phyloP scores from a whole-genome alignment of 163 green algal species.

The Smithsoniella earleae region DNA sequence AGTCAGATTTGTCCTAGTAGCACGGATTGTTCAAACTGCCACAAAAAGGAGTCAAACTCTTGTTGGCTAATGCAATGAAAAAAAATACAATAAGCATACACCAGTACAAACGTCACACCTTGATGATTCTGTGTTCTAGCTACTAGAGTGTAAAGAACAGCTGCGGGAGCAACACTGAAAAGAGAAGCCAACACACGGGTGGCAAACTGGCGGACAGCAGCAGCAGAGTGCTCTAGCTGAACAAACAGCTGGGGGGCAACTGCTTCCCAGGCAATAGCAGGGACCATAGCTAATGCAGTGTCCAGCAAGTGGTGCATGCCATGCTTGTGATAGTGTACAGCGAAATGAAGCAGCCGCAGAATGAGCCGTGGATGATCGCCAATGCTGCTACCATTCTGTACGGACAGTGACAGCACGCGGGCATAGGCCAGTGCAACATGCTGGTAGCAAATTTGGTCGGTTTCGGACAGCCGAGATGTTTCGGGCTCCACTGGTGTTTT shows the following conservation, averaged over 20 bases:
- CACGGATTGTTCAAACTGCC: too few species aligned
- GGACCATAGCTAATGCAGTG: constrained; percentile 8
- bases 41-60: too few species aligned
- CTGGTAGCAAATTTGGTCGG: constrained; percentile 21
- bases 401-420: constrained; percentile 14
- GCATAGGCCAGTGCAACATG: constrained; percentile 25
- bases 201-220: neutral
- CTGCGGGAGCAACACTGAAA: constrained; percentile 35
- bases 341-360: constrained; percentile 20
- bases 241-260: constrained; percentile 57
- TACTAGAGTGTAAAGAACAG: constrained; percentile 32
- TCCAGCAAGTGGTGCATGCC: constrained; percentile 10
- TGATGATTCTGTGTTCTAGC: too few species aligned
- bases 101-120: too few species aligned
- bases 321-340: constrained; percentile 30
- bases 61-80: too few species aligned
- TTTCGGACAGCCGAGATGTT: neutral
- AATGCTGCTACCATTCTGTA: neutral
- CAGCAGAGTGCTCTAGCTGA: constrained; percentile 38
- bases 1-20: too few species aligned
- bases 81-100: neutral
- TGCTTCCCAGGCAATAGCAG: constrained; percentile 40
- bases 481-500: too few species aligned
- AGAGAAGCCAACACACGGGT: constrained; percentile 37
- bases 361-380: constrained; percentile 16